Evolutionary conservation across 805 yeast genomes (phyloP), one percentile per base, ranked within the genome.

Genomic region (Ogataea henricii): DNA sequence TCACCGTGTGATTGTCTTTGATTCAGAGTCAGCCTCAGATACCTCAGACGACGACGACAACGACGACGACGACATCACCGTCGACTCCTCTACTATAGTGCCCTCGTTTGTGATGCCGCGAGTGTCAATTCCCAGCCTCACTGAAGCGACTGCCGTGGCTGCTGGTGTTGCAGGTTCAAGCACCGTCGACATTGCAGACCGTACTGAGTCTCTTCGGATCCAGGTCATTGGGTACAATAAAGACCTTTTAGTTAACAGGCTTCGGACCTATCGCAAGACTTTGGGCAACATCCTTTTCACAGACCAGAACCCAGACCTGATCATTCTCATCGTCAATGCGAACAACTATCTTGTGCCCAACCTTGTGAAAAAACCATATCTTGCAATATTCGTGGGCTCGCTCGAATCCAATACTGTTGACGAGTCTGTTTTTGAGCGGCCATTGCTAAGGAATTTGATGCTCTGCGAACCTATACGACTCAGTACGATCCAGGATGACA

Each of bases 61-160:
- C 37, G 37, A 34, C 20, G 35, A 32, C n/a, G 37, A 34, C 13
- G 34, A 30, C 26, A 45, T 49, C n/a, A 57, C 62, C 5, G 47
- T 53, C 10, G 61, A 62, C 41, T 51, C 65, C 10, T 58, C 69
- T 14, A 57, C 66, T 2, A 57, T 62, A 6, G 54, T 57, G 10
- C 70, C 72, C 2, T 66, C 70, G 1, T 69, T 69, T 52, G 65
- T 68, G 14, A 69, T 69, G 73, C 73, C 73, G 1, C 55, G 64
- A 30, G 68, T 69, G 10, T 63, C 70, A 4, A 48, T 67, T 25
- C 54, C 59, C 8, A 47, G 55, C 29, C 23, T 56, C 32, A 46
- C 51, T 7, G 46, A 33, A 12, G 25, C 40, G 10, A 46, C 40
- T 8, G 45, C 38, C 16, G 34, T 26, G 16, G 32, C 27, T n/a